Percentiles rank a stretch among this genome's conserved stretches.
Conservation (phyloP, 2,329 filamentous ascomycete genomes). For the Westerdykella ornata region DNA sequence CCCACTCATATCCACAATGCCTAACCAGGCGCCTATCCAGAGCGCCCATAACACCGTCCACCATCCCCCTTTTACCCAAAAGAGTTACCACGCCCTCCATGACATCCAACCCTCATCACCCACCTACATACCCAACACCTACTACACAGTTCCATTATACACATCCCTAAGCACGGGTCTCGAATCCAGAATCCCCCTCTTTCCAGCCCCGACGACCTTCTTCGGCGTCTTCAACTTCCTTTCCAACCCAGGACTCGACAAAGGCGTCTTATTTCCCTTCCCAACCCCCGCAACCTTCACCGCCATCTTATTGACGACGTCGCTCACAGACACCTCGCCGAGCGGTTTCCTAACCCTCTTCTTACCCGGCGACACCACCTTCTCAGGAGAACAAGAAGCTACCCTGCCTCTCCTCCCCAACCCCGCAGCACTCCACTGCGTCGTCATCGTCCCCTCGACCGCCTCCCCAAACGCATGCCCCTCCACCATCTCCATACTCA, state of each 20-base stretch:
- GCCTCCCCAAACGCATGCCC: conserved; percentile 61
- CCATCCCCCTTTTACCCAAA: no score
- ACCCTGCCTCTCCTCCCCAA: conserved; percentile 5
- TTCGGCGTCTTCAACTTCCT: conserved; percentile 45
- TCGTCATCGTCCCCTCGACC: conserved; percentile 31
- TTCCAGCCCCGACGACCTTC: conserved; percentile 53
- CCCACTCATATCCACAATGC: no score
- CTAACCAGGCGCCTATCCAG: no score
- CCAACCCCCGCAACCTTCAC: conserved; percentile 15
- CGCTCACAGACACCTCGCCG: conserved; percentile 15
- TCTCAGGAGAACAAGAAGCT: background rate
- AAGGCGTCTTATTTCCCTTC: conserved; percentile 11
- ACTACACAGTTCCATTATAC: conserved; percentile 51
- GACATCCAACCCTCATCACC: background rate
- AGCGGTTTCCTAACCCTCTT: conserved; percentile 29
- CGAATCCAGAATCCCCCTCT: conserved; percentile 54
- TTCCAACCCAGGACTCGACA: conserved; percentile 20
- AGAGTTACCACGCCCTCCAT: no score
- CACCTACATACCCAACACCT: background rate
- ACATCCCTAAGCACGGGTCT: conserved; percentile 69
- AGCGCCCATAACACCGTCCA: no score
- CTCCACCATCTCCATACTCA: conserved; percentile 58
- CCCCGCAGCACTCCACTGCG: conserved; percentile 5
- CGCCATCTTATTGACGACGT: conserved; percentile 9
- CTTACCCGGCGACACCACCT: conserved; percentile 20